These are phyloP conservation scores for Lachnellula occidentalis DNA, from an alignment of 2,329 filamentous ascomycete species.

Conservation along the genomic window DNA sequence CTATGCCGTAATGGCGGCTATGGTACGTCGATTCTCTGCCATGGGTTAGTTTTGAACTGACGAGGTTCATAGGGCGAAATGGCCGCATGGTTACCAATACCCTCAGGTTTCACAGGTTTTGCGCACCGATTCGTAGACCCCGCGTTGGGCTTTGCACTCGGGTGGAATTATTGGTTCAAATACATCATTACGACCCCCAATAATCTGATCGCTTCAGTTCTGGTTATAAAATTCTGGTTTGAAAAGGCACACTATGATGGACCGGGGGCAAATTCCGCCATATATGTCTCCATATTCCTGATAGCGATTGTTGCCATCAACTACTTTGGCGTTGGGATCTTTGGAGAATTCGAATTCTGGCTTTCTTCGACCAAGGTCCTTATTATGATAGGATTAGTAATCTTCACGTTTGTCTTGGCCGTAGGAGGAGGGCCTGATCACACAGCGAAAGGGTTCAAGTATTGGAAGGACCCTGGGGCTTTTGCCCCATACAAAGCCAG, in stretches of 20 bases:
- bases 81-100: conserved; percentile 75
- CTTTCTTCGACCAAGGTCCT: conserved; percentile 54
- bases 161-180: conserved; percentile 37
- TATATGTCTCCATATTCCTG: conserved; percentile 71
- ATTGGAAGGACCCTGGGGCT: conserved; percentile 43
- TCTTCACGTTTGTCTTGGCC: conserved; percentile 59
- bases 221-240: conserved; percentile 78
- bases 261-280: conserved; percentile 61
- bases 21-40: conserved; percentile 34
- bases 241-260: conserved; percentile 35
- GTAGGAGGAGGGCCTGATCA: conserved; percentile 58
- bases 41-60: not conserved
- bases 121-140: conserved; percentile 75
- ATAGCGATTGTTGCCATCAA: conserved; percentile 60
- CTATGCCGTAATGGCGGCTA: conserved; percentile 73
- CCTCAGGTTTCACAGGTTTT: conserved; percentile 76
- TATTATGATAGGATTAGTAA: conserved; percentile 59
- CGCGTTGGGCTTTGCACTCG: conserved; percentile 72
- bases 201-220: conserved; percentile 72
- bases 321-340: conserved; percentile 44
- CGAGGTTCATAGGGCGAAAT: conserved; percentile 56
- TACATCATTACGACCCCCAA: conserved; percentile 85
- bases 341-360: conserved; percentile 50
- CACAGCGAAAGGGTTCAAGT: conserved; percentile 44
- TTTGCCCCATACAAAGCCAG: conserved; percentile 31